Evolutionary conservation across 805 yeast genomes (phyloP).

Genomic region (Pichia gijzeniarum): DNA sequence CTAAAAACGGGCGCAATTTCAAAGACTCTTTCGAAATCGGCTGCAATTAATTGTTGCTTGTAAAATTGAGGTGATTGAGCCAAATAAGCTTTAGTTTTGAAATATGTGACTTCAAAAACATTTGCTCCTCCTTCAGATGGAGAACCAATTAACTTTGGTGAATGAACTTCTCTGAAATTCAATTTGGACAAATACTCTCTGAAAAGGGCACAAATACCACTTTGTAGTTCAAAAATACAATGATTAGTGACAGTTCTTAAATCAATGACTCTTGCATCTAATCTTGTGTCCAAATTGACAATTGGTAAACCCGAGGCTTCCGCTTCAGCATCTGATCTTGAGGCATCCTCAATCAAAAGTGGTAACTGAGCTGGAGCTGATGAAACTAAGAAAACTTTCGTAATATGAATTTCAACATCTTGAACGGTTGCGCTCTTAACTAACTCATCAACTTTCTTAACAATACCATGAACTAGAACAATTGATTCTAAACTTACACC

Average conservation of each 20-base stretch:
- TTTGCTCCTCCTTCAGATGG: slow-evolving; percentile 98
- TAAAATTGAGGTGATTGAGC: slow-evolving; percentile 98
- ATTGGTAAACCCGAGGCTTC: slow-evolving; percentile 87
- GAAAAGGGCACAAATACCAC: slow-evolving; percentile 83
- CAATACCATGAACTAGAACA: slow-evolving; percentile 83
- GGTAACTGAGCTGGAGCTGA: slow-evolving; percentile 93
- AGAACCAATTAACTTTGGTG: slow-evolving; percentile 92
- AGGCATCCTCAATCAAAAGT: slow-evolving; percentile 91
- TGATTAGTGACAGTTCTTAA: slow-evolving; percentile 96
- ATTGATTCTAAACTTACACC: slow-evolving; percentile 81
- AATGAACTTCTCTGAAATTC: slow-evolving; percentile 85
- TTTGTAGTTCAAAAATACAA: slow-evolving; percentile 90
- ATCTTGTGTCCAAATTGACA: slow-evolving; percentile 92
- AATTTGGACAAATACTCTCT: slow-evolving; percentile 71
- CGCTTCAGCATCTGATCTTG: slow-evolving; percentile 91
- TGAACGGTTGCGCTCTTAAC: slow-evolving; percentile 89
- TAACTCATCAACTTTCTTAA: slow-evolving; percentile 76
- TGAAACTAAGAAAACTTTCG: slow-evolving; percentile 66
- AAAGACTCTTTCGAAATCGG: slow-evolving; percentile 93
- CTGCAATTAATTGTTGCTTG: slow-evolving; percentile 96
- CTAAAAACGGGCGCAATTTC: slow-evolving; percentile 98
- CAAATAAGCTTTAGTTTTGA: slow-evolving; percentile 85
- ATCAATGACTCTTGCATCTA: slow-evolving; percentile 93
- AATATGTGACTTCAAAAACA: slow-evolving; percentile 89
- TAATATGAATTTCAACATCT: slow-evolving; percentile 77